Evolutionary conservation across 129 eudicot genomes (phyloP), one percentile per base, ranked within the genome.

Genomic region (Artemisia argyi): DNA sequence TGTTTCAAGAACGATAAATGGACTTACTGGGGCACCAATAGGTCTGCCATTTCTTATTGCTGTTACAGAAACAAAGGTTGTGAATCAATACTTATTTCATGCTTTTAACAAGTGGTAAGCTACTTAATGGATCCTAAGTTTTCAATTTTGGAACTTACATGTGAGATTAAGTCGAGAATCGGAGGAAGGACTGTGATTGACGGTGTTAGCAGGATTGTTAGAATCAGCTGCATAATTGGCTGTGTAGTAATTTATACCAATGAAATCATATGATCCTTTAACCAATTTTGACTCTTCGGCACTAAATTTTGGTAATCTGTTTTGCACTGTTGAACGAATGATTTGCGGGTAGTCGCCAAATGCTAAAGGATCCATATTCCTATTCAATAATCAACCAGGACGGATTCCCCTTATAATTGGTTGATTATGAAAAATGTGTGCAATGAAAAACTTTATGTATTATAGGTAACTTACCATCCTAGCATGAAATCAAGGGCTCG

Each of bases 191-290:
- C 46, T 28, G 47, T 66, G 71, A 49, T 70, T 68, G 20, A 70
- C 20, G 17, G 61, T 57, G 6, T 62, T 65, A 13, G 16, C 14
- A 59, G 42, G 60, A 60, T 57, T 14, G 17, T 14, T 5, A 48
- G 1, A 1, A 16, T 7, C 69, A 70, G 35, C 67, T 10, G 77
- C 81, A 71, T 81, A 81, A 16, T 17, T 16, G 9, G 78, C 46
- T 2, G 81, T 81, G 65, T 81, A 81, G 71, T 76, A 81, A 59
- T 81, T 81, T n/a, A 81, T 51, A 48, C 83, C 83, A 17, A 78
- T 60, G 54, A 73, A 82, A 74, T 82, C 86, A 19, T 54, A 82
- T 0, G 86, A 82, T 18, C 74, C 78, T 19, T 74, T 83, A 48
- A 83, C 6, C 53, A 64, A 13, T 20, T 49, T 74, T 7, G 81